Evolutionary conservation across 257 asterid genomes (phyloP).

Genomic region (Handroanthus guayacan): DNA sequence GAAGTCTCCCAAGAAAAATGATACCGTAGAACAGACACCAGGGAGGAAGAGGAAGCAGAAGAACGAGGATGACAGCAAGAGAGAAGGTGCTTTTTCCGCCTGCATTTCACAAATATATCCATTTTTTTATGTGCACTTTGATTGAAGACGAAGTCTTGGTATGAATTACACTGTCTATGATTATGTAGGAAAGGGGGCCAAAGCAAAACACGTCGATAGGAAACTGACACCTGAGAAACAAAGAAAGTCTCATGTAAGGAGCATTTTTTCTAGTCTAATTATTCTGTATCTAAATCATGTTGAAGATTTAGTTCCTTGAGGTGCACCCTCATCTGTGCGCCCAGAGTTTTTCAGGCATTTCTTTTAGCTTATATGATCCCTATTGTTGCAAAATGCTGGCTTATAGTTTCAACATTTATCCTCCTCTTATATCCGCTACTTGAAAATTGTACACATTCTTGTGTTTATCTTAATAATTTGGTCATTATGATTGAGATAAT

Average conservation of each 20-base stretch:
- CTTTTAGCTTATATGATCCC: not conserved
- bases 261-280: slow-evolving; percentile 14
- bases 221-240: slow-evolving; percentile 41
- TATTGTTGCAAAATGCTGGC: not conserved
- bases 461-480: not conserved
- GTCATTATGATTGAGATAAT: not conserved
- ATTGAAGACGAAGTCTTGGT: slow-evolving; percentile 6
- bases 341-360: slow-evolving; percentile 12
- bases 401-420: slow-evolving; percentile 7
- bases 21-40: slow-evolving; percentile 44
- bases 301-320: slow-evolving; percentile 5
- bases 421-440: not conserved
- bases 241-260: slow-evolving; percentile 52
- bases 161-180: slow-evolving; percentile 6
- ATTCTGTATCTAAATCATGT: not conserved
- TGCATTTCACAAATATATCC: not conserved
- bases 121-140: slow-evolving; percentile 7
- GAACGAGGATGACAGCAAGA: slow-evolving; percentile 38
- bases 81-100: slow-evolving; percentile 41
- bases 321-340: slow-evolving; percentile 21
- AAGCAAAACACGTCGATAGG: slow-evolving; percentile 29
- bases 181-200: slow-evolving; percentile 54
- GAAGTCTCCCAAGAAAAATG: slow-evolving; percentile 45
- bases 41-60: slow-evolving; percentile 49
- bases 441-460: not conserved